Percentiles rank a stretch among this genome's conserved stretches.
These are phyloP conservation scores for Penicillium concentricum DNA, from an alignment of 2,329 filamentous ascomycete genomes.

Conservation along the genomic window DNA sequence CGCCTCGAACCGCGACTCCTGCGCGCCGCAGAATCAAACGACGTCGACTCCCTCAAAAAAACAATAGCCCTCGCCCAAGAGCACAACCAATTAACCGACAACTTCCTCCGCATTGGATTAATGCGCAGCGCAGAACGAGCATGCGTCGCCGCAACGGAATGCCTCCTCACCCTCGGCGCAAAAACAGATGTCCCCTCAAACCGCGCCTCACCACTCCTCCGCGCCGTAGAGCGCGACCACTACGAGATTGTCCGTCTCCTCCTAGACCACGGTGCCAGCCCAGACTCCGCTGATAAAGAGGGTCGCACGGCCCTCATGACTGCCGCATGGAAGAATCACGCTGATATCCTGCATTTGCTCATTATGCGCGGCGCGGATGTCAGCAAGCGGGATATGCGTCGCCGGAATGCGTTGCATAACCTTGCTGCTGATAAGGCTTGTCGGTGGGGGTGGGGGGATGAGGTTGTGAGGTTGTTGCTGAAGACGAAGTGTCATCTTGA, in stretches of 20 bases:
- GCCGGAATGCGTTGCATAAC: slow-evolving; percentile 42
- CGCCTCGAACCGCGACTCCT: slow-evolving; percentile 45
- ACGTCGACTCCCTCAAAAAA: slow-evolving; percentile 32
- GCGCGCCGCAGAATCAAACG: slow-evolving; percentile 40
- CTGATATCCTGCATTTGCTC: slow-evolving; percentile 39
- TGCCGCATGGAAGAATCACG: slow-evolving; percentile 45
- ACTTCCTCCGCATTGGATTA: slow-evolving; percentile 41
- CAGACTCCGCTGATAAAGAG: slow-evolving; percentile 45
- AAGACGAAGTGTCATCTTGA: slow-evolving; percentile 42
- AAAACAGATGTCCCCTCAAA: slow-evolving; percentile 36
- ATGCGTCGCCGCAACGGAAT: slow-evolving; percentile 30
- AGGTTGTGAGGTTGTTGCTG: slow-evolving; percentile 45
- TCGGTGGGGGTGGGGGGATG: slow-evolving; percentile 45
- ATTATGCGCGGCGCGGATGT: slow-evolving; percentile 37
- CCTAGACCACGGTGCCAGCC: slow-evolving; percentile 34
- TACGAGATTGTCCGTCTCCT: slow-evolving; percentile 48
- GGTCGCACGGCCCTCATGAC: slow-evolving; percentile 46
- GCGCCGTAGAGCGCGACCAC: slow-evolving; percentile 41
- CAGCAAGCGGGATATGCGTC: slow-evolving; percentile 33
- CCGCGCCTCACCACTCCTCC: slow-evolving; percentile 35
- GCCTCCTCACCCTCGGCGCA: slow-evolving; percentile 40
- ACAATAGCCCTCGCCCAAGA: slow-evolving; percentile 35
- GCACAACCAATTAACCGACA: slow-evolving; percentile 37
- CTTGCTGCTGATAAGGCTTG: slow-evolving; percentile 48
- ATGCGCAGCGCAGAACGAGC: slow-evolving; percentile 44